Percentiles rank a stretch among this genome's conserved stretches.
Evolutionary conservation across 805 yeast species (phyloP).

Genomic region (Lachancea quebecensis): DNA sequence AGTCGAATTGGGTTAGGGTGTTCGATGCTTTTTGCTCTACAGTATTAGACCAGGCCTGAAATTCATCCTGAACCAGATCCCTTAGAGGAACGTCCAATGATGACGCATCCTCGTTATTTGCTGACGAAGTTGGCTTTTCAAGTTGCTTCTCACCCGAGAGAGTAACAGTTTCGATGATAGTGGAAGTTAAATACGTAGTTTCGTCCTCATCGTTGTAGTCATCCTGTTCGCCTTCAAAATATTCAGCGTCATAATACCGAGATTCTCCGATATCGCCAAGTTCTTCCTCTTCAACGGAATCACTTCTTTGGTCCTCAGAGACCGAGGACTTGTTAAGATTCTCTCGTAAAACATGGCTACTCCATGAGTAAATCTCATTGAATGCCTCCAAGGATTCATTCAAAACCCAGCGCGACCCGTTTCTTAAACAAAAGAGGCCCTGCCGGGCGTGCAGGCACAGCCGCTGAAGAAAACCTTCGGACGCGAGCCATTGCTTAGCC

Average conservation of each 20-base stretch:
- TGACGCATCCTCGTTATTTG: conserved; percentile 4
- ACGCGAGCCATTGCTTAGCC: conserved; percentile 1
- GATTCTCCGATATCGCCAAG: conserved; percentile 6
- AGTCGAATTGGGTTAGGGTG: conserved; percentile 35
- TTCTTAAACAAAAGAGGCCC: too few relatives aligned
- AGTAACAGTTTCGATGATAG: conserved; percentile 17
- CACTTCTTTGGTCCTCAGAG: too few relatives aligned
- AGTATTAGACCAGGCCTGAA: conserved; percentile 32
- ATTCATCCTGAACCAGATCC: conserved; percentile 30
- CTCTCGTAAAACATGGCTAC: too few relatives aligned
- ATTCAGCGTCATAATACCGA: conserved; percentile 9
- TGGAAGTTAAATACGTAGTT: conserved; percentile 12
- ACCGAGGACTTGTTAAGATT: too few relatives aligned
- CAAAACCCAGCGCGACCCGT: too few relatives aligned
- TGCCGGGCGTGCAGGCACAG: too few relatives aligned
- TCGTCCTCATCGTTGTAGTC: conserved; percentile 6
- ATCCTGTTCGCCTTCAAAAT: not conserved
- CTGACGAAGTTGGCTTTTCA: conserved; percentile 9
- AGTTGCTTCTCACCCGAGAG: conserved; percentile 8
- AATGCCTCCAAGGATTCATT: too few relatives aligned
- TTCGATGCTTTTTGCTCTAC: conserved; percentile 35
- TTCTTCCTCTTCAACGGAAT: not conserved
- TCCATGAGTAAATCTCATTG: too few relatives aligned
- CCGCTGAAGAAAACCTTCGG: not conserved
- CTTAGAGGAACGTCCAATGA: conserved; percentile 18